Evolutionary conservation across 371 early-diverging fungal genomes (phyloP), one percentile per base, ranked within the genome.

Genomic region (Saksenaea oblongispora): DNA sequence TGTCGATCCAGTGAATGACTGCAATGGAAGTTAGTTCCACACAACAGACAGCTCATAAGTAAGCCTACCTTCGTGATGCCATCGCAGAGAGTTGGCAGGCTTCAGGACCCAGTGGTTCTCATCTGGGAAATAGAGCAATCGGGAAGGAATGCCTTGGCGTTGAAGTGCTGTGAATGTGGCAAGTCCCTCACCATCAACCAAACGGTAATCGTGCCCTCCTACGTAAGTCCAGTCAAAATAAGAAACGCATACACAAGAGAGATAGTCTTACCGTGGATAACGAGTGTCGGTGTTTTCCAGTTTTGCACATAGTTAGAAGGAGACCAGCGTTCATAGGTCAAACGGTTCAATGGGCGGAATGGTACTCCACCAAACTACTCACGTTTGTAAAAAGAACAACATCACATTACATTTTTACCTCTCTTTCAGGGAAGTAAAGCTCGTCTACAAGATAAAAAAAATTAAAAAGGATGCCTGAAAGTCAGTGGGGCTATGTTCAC

Each of bases 201-300:
- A 66, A 28, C 93, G 84, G 63, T 87, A 93, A 70, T 91, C 89
- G 34, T 70, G 78, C 24, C 76, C 84, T 35, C 69, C 69, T 71
- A 64, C 22, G 55, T 59, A 5, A 37, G 34, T 36, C n/a, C 44
- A 13, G 13, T 5, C n/a, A n/a, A 39, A 39, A 39, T 39, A 39
- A 39, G 11, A 39, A 39, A 39, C 22, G 22, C n/a, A 47, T 47
- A 22, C 3, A 47, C 11, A 22, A 10, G 3, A 28, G 24, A 13
- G 62, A 44, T 64, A 74, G 53, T 70, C 61, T 71, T 82, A 67
- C 91, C 86, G 44, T 93, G 93, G 61, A 93, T 89, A 26, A 93
- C 84, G 36, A 93, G 75, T 1, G 89, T 91, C 9, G 95, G 95
- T 13, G 95, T 93, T 56, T 84, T 80, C 95, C 93, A 93, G 64